Conservation (phyloP, 2,329 filamentous ascomycete species). For the Colletotrichum falcatum region DNA sequence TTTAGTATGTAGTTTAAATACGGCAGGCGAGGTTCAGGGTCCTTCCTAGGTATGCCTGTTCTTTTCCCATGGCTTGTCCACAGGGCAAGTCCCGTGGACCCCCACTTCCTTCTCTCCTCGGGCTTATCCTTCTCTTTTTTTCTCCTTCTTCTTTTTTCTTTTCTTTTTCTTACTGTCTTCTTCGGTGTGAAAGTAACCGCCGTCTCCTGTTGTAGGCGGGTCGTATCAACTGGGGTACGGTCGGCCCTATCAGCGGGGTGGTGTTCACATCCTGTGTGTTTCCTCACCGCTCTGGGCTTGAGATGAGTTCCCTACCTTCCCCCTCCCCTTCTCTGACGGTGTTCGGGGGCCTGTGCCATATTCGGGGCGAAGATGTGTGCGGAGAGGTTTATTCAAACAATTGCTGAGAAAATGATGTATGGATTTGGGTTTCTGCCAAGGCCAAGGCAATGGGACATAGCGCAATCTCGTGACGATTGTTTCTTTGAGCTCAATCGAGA, state of each 20-base stretch:
- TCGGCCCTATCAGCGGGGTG: slow-evolving; percentile 39
- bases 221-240: slow-evolving; percentile 36
- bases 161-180: not conserved
- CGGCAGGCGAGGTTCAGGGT: not conserved
- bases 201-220: not conserved
- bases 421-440: not conserved
- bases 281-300: slow-evolving; percentile 23
- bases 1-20: not conserved
- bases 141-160: not conserved
- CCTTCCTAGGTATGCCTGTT: not conserved
- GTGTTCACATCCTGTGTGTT: slow-evolving; percentile 5
- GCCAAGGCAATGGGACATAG: not conserved
- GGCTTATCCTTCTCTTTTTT: slow-evolving; percentile 1
- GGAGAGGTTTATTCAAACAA: not conserved
- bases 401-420: not conserved
- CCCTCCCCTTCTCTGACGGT: not conserved
- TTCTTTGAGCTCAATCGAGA: not conserved
- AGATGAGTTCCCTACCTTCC: not conserved
- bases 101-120: slow-evolving; percentile 11
- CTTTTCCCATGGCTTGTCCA: not conserved
- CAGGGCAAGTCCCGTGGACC: slow-evolving; percentile 19
- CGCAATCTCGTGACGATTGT: not conserved
- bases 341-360: not conserved
- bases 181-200: not conserved
- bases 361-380: not conserved